Evolutionary conservation across 1,284 basidiomycete genomes (phyloP).

Genomic region (Apiotrichum akiyoshidainum): DNA sequence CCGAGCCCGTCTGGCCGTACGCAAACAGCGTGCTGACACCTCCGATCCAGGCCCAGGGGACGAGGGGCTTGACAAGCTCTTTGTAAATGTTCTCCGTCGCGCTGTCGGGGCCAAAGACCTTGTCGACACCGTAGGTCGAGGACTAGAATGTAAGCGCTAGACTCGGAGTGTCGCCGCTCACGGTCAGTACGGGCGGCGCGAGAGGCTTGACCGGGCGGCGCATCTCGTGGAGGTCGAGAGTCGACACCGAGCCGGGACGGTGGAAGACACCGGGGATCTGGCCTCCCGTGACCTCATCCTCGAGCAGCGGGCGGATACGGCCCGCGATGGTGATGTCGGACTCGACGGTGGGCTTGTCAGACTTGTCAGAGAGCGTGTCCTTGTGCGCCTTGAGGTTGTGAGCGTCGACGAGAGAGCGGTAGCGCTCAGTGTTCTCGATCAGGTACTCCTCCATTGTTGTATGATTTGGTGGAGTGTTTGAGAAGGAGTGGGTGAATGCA

Average conservation of each 20-base stretch:
- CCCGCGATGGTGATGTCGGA: background rate
- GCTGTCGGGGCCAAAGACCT: background rate
- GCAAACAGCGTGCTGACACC: conserved; percentile 7
- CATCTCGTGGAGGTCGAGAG: background rate
- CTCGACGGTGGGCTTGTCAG: background rate
- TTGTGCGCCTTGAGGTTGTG: conserved; percentile 1
- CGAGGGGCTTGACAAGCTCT: background rate
- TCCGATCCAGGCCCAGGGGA: conserved; percentile 2
- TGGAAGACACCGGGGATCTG: background rate
- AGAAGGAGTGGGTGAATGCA: no score
- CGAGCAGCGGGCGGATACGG: background rate
- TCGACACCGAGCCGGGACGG: background rate
- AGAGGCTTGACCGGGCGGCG: background rate
- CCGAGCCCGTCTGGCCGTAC: conserved; percentile 8
- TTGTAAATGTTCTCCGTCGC: background rate
- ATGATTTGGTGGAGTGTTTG: no score
- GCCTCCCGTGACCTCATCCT: background rate
- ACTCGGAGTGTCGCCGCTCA: background rate
- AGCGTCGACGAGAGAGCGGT: background rate
- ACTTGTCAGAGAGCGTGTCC: background rate
- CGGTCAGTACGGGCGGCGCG: background rate
- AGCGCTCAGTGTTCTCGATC: background rate
- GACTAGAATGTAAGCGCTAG: background rate
- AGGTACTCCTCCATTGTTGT: background rate
- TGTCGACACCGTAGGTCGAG: background rate